These are phyloP conservation scores for Castanospermum australe DNA, from an alignment of 306 rosid species.

Conservation along the genomic window DNA sequence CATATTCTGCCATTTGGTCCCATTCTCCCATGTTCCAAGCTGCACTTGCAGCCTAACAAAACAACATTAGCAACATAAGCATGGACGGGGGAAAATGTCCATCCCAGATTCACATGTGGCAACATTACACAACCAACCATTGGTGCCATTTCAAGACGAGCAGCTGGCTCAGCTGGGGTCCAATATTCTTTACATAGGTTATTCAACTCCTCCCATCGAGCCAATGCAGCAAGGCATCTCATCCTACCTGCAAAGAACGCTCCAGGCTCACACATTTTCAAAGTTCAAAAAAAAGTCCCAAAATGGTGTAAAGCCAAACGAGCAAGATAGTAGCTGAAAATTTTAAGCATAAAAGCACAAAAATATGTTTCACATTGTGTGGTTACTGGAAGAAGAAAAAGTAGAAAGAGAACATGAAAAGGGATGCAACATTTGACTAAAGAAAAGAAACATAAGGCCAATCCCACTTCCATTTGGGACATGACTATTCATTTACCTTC, in stretches of 20 bases:
- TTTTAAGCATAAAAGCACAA: neutral
- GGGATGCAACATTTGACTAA: neutral
- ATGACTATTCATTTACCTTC: neutral
- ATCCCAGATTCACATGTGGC: slow-evolving; percentile 3
- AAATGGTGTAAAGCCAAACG: neutral
- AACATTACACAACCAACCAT: slow-evolving; percentile 60
- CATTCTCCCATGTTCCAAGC: slow-evolving; percentile 99
- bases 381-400: neutral
- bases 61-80: slow-evolving; percentile 22
- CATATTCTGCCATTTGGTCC: slow-evolving; percentile 99
- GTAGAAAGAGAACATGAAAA: neutral
- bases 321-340: neutral
- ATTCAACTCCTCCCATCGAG: slow-evolving; percentile 97
- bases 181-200: slow-evolving; percentile 86
- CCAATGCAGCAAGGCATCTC: slow-evolving; percentile 99
- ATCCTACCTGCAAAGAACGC: slow-evolving; percentile 70
- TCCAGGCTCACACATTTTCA: slow-evolving; percentile 26
- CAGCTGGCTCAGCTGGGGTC: slow-evolving; percentile 97
- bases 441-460: neutral
- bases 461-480: neutral
- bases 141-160: slow-evolving; percentile 97
- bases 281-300: neutral
- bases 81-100: slow-evolving; percentile 8
- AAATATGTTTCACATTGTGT: neutral
- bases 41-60: slow-evolving; percentile 80